Conservation (phyloP, 1,284 basidiomycete species). For the Earliella scabrosa region DNA sequence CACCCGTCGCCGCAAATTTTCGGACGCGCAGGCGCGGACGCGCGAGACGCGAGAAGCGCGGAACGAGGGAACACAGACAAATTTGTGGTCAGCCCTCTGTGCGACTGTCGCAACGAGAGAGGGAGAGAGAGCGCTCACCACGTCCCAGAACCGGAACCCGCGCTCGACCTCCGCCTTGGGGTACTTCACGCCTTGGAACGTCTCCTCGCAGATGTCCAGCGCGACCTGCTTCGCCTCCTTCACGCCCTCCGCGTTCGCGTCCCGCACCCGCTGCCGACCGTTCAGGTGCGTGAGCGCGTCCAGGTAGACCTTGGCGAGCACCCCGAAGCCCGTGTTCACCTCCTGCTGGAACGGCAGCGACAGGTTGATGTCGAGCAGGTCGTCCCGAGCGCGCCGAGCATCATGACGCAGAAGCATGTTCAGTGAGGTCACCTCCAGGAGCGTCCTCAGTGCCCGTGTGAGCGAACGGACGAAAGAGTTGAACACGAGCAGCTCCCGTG, state of each 20-base stretch:
- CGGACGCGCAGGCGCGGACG: slow-evolving; percentile 1
- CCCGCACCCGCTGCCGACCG: slow-evolving; percentile 73
- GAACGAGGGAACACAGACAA: slow-evolving; percentile 1
- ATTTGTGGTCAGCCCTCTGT: slow-evolving; percentile 8
- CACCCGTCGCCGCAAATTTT: neutral
- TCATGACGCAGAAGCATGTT: slow-evolving; percentile 93
- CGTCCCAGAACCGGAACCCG: slow-evolving; percentile 98
- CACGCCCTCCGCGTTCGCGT: slow-evolving; percentile 78
- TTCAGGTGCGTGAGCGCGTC: slow-evolving; percentile 91
- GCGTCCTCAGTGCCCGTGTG: slow-evolving; percentile 86
- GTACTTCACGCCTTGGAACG: slow-evolving; percentile 89
- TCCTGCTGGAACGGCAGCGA: slow-evolving; percentile 94
- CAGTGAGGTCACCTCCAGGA: slow-evolving; percentile 90
- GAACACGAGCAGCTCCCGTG: slow-evolving; percentile 96
- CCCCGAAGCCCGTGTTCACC: slow-evolving; percentile 97
- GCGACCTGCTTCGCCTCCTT: slow-evolving; percentile 86
- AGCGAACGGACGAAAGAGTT: slow-evolving; percentile 95
- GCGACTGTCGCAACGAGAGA: neutral
- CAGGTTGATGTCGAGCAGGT: slow-evolving; percentile 90
- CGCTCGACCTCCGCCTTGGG: slow-evolving; percentile 90
- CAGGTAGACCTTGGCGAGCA: slow-evolving; percentile 95
- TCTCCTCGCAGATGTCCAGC: slow-evolving; percentile 90
- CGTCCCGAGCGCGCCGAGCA: slow-evolving; percentile 85
- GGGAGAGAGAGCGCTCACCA: slow-evolving; percentile 63
- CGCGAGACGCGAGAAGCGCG: neutral